Base-by-base conservation (phyloP, 768 basidiomycete species). In the Calvatia gigantea region DNA sequence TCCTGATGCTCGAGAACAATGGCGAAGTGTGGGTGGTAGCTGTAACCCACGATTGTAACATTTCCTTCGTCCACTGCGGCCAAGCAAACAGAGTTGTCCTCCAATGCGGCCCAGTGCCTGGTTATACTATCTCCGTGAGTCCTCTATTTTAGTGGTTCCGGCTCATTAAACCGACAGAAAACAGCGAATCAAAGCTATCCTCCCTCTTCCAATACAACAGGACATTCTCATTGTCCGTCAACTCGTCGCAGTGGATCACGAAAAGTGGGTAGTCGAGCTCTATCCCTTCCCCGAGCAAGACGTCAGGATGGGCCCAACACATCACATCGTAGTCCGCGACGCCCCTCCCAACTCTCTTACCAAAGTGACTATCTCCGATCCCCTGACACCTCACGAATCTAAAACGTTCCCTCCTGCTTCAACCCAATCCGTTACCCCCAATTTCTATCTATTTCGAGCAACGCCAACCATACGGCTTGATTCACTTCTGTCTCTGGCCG, bases 191-290 rank as follows among this genome's bases (percentile, higher is more conserved):
- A 75, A 73, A 52, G 78, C 75, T n/a, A 67, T 82, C 46, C 77
- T 81, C 28, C 72, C 79, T 23, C 63, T 84, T 32, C 82, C 83
- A 2, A 66, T 69, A 12, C 83, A 85, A 62, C 67, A 70, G 7
- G 73, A 81, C 50, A 65, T 86, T 11, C 68, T 86, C 19, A 70
- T 83, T 50, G 71, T 83, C 43, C 81, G 84, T 32, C 46, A 56
- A n/a, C 37, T 29, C 19, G 27, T 42, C 29, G n/a, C 11, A 5
- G 2, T 32, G 12, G 37, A 31, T 3, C 8, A 8, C 29, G 54
- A 56, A 42, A 47, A 42, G 42, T 56, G 54, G 54, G 39, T 49
- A 5, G 41, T 49, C 19, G 54, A 56, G n/a, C 28, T 56, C 29
- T 56, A 56, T n/a, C 37, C 46, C 28, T 56, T 56, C 46, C 54